These are phyloP conservation scores for Gillenia trifoliata DNA, from an alignment of 306 rosid species.

Conservation along the genomic window DNA sequence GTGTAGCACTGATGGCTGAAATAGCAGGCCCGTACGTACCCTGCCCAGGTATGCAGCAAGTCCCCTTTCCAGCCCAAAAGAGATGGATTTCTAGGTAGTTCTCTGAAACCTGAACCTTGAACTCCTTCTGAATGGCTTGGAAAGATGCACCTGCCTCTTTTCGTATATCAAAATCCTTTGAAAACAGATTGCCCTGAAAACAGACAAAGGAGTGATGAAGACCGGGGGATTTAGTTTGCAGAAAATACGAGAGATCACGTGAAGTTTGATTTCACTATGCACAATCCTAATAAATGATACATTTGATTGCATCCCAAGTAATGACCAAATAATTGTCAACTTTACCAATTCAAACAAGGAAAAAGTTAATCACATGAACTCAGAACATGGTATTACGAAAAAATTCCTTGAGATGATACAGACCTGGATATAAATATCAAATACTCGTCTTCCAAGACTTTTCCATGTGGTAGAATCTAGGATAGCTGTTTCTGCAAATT, in stretches of 20 bases:
- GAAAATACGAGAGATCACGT: too few species aligned
- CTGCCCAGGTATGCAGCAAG: slow-evolving; percentile 59
- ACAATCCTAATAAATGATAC: too few species aligned
- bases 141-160: slow-evolving; percentile 55
- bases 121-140: slow-evolving; percentile 31
- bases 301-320: background rate
- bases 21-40: slow-evolving; percentile 73
- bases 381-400: background rate
- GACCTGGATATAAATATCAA: slow-evolving; percentile 80
- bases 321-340: background rate
- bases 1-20: slow-evolving; percentile 67
- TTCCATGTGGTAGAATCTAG: slow-evolving; percentile 39
- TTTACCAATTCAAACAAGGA: background rate
- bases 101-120: slow-evolving; percentile 43
- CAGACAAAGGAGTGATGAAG: background rate
- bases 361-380: background rate
- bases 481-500: slow-evolving; percentile 54
- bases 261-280: too few species aligned
- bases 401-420: background rate
- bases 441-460: slow-evolving; percentile 66
- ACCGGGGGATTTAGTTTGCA: background rate
- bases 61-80: slow-evolving; percentile 91
- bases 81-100: slow-evolving; percentile 74
- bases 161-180: slow-evolving; percentile 60
- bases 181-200: slow-evolving; percentile 46